These are phyloP conservation scores for Pyricularia pennisetigena DNA, from an alignment of 2,329 filamentous ascomycete species.

Conservation along the genomic window DNA sequence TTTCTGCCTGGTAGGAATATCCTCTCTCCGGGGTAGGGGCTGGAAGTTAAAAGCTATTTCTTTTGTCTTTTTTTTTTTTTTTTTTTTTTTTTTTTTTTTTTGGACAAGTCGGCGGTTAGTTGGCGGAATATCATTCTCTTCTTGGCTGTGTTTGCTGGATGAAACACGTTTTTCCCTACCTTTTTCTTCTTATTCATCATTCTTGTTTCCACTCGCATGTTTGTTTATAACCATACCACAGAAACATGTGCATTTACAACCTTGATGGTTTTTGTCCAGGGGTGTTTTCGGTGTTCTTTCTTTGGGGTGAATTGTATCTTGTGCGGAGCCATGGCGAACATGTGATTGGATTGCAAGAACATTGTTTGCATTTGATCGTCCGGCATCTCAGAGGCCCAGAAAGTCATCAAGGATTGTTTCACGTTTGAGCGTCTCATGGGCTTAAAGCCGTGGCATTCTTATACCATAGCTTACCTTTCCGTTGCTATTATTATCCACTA, in stretches of 20 bases:
- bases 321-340: background rate
- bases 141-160: too few species aligned
- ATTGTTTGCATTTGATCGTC: background rate
- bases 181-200: too few species aligned
- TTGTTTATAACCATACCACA: too few species aligned
- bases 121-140: too few species aligned
- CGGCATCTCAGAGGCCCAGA: background rate
- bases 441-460: background rate
- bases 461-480: background rate
- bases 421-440: background rate
- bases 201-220: too few species aligned
- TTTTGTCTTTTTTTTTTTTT: slow-evolving; percentile 1
- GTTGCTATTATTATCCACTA: background rate
- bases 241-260: too few species aligned
- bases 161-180: too few species aligned
- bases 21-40: background rate
- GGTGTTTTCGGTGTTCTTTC: background rate
- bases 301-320: background rate
- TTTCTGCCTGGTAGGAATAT: slow-evolving; percentile 16
- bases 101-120: too few species aligned
- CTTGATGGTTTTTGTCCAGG: too few species aligned
- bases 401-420: background rate
- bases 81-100: too few species aligned
- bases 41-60: background rate
- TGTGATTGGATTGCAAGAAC: background rate